Percentiles rank a stretch among this genome's conserved stretches.
phyloP scores from a whole-genome alignment of 2,329 filamentous ascomycete genomes.

The Exophiala sp. region DNA sequence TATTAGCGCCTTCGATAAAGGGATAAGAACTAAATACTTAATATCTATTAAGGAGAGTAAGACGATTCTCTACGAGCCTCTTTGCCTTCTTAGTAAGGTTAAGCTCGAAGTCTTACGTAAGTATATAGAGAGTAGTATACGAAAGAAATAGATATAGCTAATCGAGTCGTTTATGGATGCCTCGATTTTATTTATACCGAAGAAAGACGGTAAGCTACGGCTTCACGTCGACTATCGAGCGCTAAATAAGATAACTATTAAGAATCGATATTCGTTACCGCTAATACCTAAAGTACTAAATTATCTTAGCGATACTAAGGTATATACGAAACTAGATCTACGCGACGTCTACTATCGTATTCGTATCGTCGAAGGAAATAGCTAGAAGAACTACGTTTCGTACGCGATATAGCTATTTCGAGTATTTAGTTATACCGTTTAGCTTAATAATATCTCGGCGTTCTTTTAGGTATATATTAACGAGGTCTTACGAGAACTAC shows the following conservation, averaged over 20 bases:
- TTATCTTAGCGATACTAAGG: constrained; percentile 18
- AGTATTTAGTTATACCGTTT: constrained; percentile 14
- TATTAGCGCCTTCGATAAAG: no score
- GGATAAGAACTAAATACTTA: no score
- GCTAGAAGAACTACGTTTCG: constrained; percentile 11
- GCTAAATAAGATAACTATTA: constrained; percentile 31
- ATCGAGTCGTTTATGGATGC: constrained; percentile 3
- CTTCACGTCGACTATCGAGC: constrained; percentile 28
- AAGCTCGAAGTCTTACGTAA: neutral
- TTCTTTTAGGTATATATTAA: constrained; percentile 33
- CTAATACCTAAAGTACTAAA: constrained; percentile 27
- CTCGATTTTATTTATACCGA: constrained; percentile 27
- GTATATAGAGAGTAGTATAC: constrained; percentile 4
- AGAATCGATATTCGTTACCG: constrained; percentile 30
- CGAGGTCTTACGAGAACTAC: constrained; percentile 22
- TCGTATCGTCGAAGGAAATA: neutral
- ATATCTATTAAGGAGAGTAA: neutral
- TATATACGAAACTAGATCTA: constrained; percentile 30
- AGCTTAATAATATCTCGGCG: constrained; percentile 5
- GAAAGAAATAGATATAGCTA: constrained; percentile 5
- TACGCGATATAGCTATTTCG: constrained; percentile 8
- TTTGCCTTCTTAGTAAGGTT: neutral
- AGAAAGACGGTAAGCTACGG: constrained; percentile 24
- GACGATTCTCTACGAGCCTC: neutral
- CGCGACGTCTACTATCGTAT: neutral